A percentile compares a stretch with the other conserved stretches of the same genome.
Evolutionary conservation across 768 basidiomycete species (phyloP).

Genomic region (Rickenella mellea): DNA sequence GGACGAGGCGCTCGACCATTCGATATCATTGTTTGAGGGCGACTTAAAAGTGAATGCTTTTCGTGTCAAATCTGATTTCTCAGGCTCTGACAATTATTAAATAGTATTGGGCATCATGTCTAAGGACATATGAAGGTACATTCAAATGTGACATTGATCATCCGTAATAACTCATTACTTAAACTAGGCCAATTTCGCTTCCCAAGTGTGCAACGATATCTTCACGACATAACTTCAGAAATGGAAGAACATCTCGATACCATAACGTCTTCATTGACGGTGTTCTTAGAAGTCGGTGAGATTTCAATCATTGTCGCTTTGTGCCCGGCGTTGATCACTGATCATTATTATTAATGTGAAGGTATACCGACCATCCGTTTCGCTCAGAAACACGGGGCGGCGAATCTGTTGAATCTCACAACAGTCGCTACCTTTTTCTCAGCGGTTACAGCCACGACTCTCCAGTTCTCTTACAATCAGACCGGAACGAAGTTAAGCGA

Average conservation of each 20-base stretch:
- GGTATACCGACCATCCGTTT: constrained; percentile 72
- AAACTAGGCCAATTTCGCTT: constrained; percentile 57
- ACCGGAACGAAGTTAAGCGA: constrained; percentile 28
- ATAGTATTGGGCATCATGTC: constrained; percentile 69
- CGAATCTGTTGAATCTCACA: constrained; percentile 62
- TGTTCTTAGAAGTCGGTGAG: constrained; percentile 71
- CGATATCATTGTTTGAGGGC: constrained; percentile 57
- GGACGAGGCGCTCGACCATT: constrained; percentile 61
- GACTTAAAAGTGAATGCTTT: constrained; percentile 47
- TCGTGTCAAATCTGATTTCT: constrained; percentile 2
- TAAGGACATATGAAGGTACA: constrained; percentile 53
- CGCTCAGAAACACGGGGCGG: constrained; percentile 62
- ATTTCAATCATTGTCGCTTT: constrained; percentile 8
- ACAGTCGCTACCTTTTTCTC: constrained; percentile 76
- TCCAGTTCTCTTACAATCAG: constrained; percentile 56
- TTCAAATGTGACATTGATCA: background rate
- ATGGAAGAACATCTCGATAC: constrained; percentile 68
- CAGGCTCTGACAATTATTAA: constrained; percentile 5
- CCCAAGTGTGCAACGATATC: constrained; percentile 63
- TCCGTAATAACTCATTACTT: constrained; percentile 4
- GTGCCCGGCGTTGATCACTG: background rate
- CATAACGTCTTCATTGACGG: constrained; percentile 55
- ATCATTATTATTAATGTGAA: constrained; percentile 19
- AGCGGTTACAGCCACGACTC: constrained; percentile 62
- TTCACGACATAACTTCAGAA: constrained; percentile 65